Base-by-base conservation (phyloP, 441 rosid genomes). In the Kokia cookei region DNA sequence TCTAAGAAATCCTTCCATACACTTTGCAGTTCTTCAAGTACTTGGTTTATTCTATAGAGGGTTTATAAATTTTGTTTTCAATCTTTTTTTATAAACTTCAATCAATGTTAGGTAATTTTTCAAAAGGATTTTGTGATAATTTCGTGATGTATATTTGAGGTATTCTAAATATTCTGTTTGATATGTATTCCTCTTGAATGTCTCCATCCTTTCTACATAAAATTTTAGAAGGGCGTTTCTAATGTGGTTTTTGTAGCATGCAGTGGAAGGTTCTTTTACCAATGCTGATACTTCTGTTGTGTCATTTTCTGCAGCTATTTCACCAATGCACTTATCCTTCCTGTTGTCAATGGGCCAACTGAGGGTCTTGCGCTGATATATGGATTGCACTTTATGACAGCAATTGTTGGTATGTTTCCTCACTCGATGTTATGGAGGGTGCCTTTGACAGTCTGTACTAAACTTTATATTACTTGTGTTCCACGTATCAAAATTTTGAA, bases 321-420 rank as follows among this genome's bases (percentile, higher is more conserved):
- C 55, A 93, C 97, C 87, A 90, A 93, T 73, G 89, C 92, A 9
- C 98, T 96, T 77, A 89, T 85, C 74, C 95, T 93, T 75, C 99
- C 99, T 0, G 96, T 85, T 75, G 77, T 96, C 71, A 96, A 96
- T 82, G 99, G 99, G 71, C 97, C 99, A 57, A 92, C 97, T 3
- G 99, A 93, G 82, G 98, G 99, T 71, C 92, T 96, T 82, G 93
- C 94, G 80, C 81, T 96, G 71, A 93, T 96, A 67, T 96, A 89
- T 71, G 58, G 85, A 68, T 77, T 84, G 71, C 99, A 96, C 75
- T 86, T 96, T 80, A 84, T 86, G 76, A 93, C 99, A 35, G 86
- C 87, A 76, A 19, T 91, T 74, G 96, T 96, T 84, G 99, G 98
- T 93, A 91, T 74, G 77, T 68, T 87, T 73, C 82, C 81, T 58